Conservation (phyloP, 1,139 yeast species). For the Entelexis paramagnoliae region DNA sequence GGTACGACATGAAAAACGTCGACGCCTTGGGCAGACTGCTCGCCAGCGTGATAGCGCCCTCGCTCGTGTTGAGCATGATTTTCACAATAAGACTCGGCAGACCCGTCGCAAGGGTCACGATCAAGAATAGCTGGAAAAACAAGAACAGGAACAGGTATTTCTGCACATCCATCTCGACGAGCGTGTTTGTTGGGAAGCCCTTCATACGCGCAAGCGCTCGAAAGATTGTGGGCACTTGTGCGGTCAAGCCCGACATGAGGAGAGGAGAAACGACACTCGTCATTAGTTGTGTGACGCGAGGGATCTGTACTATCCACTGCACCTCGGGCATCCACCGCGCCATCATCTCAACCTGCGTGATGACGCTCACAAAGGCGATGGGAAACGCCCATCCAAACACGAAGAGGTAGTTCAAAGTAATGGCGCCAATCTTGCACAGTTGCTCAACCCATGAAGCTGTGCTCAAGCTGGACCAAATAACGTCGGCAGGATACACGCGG, state of each 20-base stretch:
- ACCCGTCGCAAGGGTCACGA: slow-evolving; percentile 78
- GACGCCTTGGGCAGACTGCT: slow-evolving; percentile 78
- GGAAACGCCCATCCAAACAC: slow-evolving; percentile 79
- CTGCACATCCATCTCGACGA: slow-evolving; percentile 64
- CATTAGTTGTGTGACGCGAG: slow-evolving; percentile 52
- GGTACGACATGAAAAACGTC: slow-evolving; percentile 59
- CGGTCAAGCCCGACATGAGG: slow-evolving; percentile 55
- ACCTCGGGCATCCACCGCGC: slow-evolving; percentile 52
- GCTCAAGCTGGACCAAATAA: slow-evolving; percentile 28
- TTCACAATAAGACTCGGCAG: slow-evolving; percentile 49
- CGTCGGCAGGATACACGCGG: slow-evolving; percentile 27
- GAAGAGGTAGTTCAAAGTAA: slow-evolving; percentile 27
- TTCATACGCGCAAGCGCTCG: slow-evolving; percentile 53
- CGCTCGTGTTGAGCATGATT: slow-evolving; percentile 22
- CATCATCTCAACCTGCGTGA: slow-evolving; percentile 62
- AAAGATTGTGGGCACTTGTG: slow-evolving; percentile 63
- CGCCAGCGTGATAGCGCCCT: slow-evolving; percentile 39
- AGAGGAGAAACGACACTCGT: slow-evolving; percentile 72
- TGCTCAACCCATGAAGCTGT: not conserved
- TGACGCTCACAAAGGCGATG: slow-evolving; percentile 70
- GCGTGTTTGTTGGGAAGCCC: slow-evolving; percentile 56
- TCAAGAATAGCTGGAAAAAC: slow-evolving; percentile 71
- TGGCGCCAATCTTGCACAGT: slow-evolving; percentile 2
- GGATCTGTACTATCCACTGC: slow-evolving; percentile 53
- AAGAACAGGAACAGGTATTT: slow-evolving; percentile 61